A percentile compares a stretch with the other conserved stretches of the same genome.
Conservation (phyloP, 73 alveolate species). For the Effrenium voratum region DNA sequence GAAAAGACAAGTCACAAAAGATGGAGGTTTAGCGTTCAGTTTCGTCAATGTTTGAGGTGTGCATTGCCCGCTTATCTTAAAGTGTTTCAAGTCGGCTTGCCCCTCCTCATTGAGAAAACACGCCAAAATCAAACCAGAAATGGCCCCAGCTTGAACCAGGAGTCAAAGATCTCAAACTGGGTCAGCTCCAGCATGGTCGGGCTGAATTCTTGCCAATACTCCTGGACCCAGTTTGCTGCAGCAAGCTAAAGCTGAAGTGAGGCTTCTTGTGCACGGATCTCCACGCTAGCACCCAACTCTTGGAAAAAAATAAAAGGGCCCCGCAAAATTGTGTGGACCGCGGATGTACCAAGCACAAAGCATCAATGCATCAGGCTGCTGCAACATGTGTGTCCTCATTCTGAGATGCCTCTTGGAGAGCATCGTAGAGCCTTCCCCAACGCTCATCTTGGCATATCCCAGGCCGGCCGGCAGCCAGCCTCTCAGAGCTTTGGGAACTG, state of each 20-base stretch:
- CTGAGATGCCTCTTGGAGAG: slow-evolving; percentile 6
- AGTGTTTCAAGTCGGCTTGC: not conserved
- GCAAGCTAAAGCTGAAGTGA: not conserved
- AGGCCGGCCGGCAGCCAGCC: no score
- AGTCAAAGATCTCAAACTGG: slow-evolving; percentile 44
- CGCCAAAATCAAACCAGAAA: not conserved
- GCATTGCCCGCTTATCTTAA: not conserved
- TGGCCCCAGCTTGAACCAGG: not conserved
- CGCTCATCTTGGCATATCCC: slow-evolving; percentile 48
- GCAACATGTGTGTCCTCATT: not conserved
- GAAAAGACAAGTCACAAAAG: not conserved
- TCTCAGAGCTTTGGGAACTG: no score
- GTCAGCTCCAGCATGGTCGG: slow-evolving; percentile 59
- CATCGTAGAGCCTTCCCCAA: slow-evolving; percentile 20
- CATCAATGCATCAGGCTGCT: not conserved
- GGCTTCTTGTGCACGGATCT: not conserved
- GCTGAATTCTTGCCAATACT: slow-evolving; percentile 44
- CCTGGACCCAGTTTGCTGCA: not conserved
- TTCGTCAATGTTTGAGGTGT: not conserved
- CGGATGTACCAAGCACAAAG: not conserved
- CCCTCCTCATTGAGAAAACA: not conserved
- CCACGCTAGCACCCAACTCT: not conserved
- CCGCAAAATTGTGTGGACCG: not conserved
- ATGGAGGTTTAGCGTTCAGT: not conserved
- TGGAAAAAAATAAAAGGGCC: not conserved